phyloP scores from a whole-genome alignment of 768 basidiomycete genomes.

The Lactifluus hygrophoroides region DNA sequence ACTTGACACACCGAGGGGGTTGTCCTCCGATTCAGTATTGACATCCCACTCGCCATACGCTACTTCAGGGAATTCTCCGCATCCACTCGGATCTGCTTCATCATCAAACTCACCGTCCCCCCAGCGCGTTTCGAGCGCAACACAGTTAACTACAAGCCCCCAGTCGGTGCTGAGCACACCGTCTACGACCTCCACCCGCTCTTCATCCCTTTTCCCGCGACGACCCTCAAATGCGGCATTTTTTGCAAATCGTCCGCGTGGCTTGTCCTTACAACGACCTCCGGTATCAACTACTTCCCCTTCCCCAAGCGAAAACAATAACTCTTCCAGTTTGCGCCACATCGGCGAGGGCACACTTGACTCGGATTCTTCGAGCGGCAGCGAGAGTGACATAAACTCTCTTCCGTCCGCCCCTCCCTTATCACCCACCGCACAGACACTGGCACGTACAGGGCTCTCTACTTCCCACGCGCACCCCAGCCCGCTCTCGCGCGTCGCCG shows the following conservation, averaged over 20 bases:
- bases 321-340: slow-evolving; percentile 41
- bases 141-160: slow-evolving; percentile 11
- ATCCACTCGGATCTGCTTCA: not conserved
- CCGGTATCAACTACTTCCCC: slow-evolving; percentile 35
- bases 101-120: slow-evolving; percentile 19
- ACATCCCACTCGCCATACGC: not conserved
- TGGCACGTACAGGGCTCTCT: slow-evolving; percentile 21
- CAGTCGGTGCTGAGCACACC: slow-evolving; percentile 12
- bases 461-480: slow-evolving; percentile 52
- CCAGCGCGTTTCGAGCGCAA: slow-evolving; percentile 5
- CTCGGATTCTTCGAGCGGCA: slow-evolving; percentile 60
- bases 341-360: slow-evolving; percentile 74
- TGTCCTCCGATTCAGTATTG: slow-evolving; percentile 26
- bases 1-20: slow-evolving; percentile 17
- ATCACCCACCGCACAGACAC: slow-evolving; percentile 30
- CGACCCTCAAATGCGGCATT: slow-evolving; percentile 14
- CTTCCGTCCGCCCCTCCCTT: slow-evolving; percentile 18
- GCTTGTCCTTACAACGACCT: slow-evolving; percentile 32
- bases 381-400: slow-evolving; percentile 23
- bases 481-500: slow-evolving; percentile 50
- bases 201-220: slow-evolving; percentile 17
- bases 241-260: slow-evolving; percentile 21
- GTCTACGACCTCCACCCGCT: slow-evolving; percentile 3
- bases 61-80: slow-evolving; percentile 7
- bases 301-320: slow-evolving; percentile 28